Evolutionary conservation across 495 filamentous ascomycete genomes (phyloP).

Genomic region (Staphylotrichum longicolle): DNA sequence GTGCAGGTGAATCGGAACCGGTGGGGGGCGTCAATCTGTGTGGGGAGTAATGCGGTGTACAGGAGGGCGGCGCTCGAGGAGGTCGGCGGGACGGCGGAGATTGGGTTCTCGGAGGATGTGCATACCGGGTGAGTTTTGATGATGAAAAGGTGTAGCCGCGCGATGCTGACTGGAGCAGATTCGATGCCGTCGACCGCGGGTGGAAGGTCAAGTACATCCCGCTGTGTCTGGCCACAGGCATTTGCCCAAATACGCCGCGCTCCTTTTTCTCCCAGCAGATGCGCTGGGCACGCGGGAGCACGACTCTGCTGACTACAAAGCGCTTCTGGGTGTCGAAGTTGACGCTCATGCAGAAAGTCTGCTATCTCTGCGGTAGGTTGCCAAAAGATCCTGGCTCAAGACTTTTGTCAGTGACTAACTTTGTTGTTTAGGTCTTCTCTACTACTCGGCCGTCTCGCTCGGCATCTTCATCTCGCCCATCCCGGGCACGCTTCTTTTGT

Average conservation of each 20-base stretch:
- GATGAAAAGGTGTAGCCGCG: background rate
- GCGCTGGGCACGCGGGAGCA: conserved; percentile 37
- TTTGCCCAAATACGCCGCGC: conserved; percentile 37
- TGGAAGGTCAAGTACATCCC: conserved; percentile 40
- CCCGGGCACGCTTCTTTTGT: conserved; percentile 32
- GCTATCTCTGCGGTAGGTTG: conserved; percentile 33
- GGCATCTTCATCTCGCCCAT: conserved; percentile 39
- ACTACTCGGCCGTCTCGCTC: conserved; percentile 36
- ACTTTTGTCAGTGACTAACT: no score
- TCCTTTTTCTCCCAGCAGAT: conserved; percentile 40
- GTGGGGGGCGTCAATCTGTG: conserved; percentile 37
- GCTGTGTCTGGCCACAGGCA: conserved; percentile 34
- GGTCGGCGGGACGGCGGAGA: conserved; percentile 35
- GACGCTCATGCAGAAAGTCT: conserved; percentile 35
- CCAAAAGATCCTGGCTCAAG: background rate
- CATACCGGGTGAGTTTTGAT: conserved; percentile 31
- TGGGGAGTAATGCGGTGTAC: conserved; percentile 36
- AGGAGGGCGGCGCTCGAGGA: conserved; percentile 29
- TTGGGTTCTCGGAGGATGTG: conserved; percentile 38
- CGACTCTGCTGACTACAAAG: conserved; percentile 34
- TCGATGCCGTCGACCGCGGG: conserved; percentile 35
- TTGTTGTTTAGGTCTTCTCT: conserved; percentile 28
- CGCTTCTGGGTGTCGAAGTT: conserved; percentile 35
- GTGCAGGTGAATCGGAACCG: conserved; percentile 36
- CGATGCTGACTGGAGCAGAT: conserved; percentile 15